Evolutionary conservation across 371 early-diverging fungal genomes (phyloP).

Genomic region (Coemansia sp.): DNA sequence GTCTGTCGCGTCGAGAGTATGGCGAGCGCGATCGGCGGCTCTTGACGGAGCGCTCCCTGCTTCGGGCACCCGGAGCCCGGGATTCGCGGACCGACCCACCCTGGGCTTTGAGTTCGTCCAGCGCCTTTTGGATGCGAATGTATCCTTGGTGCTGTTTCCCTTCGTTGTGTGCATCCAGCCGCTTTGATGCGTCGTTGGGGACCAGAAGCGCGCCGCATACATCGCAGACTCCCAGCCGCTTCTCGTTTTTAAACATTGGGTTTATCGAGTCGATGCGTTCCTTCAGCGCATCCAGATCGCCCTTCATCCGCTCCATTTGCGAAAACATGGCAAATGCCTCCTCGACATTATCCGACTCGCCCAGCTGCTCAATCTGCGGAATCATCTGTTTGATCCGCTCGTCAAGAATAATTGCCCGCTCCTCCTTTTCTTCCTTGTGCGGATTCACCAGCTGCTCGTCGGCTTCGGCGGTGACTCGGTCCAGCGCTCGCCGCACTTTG

Average conservation of each 20-base stretch:
- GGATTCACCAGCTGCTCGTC: constrained; percentile 70
- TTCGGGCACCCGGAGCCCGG: constrained; percentile 1
- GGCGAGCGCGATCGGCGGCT: constrained; percentile 37
- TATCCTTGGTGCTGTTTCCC: constrained; percentile 92
- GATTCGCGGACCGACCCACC: constrained; percentile 14
- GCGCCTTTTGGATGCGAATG: constrained; percentile 75
- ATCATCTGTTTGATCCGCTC: constrained; percentile 76
- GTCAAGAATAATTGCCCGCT: constrained; percentile 79
- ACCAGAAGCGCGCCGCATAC: constrained; percentile 90
- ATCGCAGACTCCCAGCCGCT: constrained; percentile 83
- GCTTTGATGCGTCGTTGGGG: constrained; percentile 76
- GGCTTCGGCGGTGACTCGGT: constrained; percentile 69
- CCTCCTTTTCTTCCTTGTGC: constrained; percentile 78
- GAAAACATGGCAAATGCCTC: constrained; percentile 70
- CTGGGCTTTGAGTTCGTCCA: constrained; percentile 65
- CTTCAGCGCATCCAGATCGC: constrained; percentile 63
- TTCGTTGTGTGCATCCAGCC: constrained; percentile 82
- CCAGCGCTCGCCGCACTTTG: constrained; percentile 73
- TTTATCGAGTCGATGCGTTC: constrained; percentile 66
- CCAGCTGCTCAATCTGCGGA: constrained; percentile 70
- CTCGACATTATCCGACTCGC: constrained; percentile 76
- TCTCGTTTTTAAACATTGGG: constrained; percentile 70
- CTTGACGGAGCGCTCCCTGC: constrained; percentile 15
- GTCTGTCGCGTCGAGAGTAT: constrained; percentile 11
- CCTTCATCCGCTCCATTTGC: constrained; percentile 66